Base-by-base conservation (phyloP, 169 alveolate genomes). In the Plasmodium cynomolgi region DNA sequence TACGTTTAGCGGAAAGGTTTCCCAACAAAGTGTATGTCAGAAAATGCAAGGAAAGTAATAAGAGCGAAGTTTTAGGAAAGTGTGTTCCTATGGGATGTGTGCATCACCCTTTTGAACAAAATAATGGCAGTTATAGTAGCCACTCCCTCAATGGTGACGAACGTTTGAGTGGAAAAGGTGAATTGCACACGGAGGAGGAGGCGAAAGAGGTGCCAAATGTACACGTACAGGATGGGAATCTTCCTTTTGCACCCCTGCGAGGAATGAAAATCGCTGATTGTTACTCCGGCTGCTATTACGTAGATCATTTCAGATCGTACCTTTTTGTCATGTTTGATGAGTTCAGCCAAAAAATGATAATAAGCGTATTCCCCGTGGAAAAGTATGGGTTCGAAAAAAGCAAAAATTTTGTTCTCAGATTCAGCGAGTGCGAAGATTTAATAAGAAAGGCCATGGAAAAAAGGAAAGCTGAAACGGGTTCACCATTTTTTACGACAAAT, bases 381-480 rank as follows among this genome's bases (percentile, higher is more conserved):
- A 74, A 75, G 41, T 86, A 56, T 50, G 93, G 93, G 26, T 50
- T n/a, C 41, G 81, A 86, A 2, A 29, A 75, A 75, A 8, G 84
- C 68, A 86, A 39, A 86, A 50, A n/a, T 9, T 31, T 75, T 8
- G 81, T 75, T 50, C 47, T 29, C 8, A 75, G 39, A 44, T 86
- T 86, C 44, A 50, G 58, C n/a, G 33, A 86, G 71, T 44, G 33
- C 81, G 93, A 86, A 79, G 93, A 86, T 75, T 86, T 33, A 50
- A 75, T 86, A 56, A 75, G 68, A 17, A 47, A 79, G 50, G 62
- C 44, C 29, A 86, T 86, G 41, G 68, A 77, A 62, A 58, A 77
- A 75, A 86, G 41, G 47, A 54, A 75, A 54, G 13, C 29, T 75
- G 13, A 56, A 75, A 54, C 29, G 2, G 34, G 13, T 33, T 33